Base-by-base conservation (phyloP, 1,139 yeast species). In the Geotrichum candidum region DNA sequence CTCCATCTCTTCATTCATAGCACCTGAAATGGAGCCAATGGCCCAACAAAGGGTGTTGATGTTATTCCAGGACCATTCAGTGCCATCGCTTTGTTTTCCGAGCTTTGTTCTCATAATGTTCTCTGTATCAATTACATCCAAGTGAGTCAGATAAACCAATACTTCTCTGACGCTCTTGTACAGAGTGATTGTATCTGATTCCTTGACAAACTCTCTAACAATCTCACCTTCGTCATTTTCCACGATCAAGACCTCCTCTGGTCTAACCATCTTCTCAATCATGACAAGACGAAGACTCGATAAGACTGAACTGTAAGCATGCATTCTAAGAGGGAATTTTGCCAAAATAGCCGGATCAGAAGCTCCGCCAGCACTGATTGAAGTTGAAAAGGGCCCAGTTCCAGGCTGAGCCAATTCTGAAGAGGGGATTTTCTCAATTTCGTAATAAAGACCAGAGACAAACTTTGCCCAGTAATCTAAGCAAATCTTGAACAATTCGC, bases 41-140 rank as follows among this genome's bases (percentile, higher is more conserved):
- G 99, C 99, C 99, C 99, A 94, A 80, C 99, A 94, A 68, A 94
- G 80, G 1, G 98, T 94, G 74, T 94, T 94, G 70, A 94, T 88
- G 73, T 92, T 94, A 74, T 91, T 95, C 98, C 99, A 94, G 46
- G 98, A 92, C 99, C 99, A 94, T 77, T 95, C 99, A 64, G 89
- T 82, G 62, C 95, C 99, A 76, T 94, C 99, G 61, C 92, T 87
- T 78, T 94, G 99, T 71, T 88, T 85, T 2, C 95, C 88, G 67
- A 94, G 82, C 77, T 95, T 94, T 66, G 87, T 90, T 65, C 86
- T 87, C 98, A 94, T 91, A 69, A 94, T 94, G 67, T 84, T 85
- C 73, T 94, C 97, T 11, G 98, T 95, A 75, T 94, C 97, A 65
- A 88, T 83, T 52, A 94, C 98, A 74, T 94, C 95, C 74, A 95